A percentile compares a stretch with the other conserved stretches of the same genome.
These are phyloP conservation scores for Euphorbia schlechtendalii DNA, from an alignment of 441 rosid genomes.

Conservation along the genomic window DNA sequence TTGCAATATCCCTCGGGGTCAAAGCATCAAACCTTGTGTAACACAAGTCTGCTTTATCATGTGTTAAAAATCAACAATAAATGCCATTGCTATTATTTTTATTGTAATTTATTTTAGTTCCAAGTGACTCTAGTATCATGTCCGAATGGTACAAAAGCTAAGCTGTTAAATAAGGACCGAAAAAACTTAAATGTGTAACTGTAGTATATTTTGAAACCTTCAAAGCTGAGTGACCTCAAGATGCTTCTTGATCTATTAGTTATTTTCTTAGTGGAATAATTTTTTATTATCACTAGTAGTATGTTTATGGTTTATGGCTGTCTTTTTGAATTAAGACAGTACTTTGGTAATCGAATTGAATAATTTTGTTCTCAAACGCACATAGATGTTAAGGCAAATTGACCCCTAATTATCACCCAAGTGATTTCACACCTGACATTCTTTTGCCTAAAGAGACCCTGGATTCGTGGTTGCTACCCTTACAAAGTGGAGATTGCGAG, in stretches of 20 bases:
- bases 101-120: no score
- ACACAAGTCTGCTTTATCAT: no score
- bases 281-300: background rate
- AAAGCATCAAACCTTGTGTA: no score
- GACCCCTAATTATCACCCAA: background rate
- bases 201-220: no score
- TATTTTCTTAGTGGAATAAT: background rate
- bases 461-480: slow-evolving; percentile 76
- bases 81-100: no score
- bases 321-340: background rate
- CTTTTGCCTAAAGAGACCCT: slow-evolving; percentile 34
- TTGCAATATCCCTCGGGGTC: no score
- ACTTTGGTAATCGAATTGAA: background rate
- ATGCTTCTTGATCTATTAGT: background rate
- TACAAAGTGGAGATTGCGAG: slow-evolving; percentile 34
- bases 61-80: no score
- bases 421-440: slow-evolving; percentile 13
- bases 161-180: no score
- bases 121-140: no score
- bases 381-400: background rate
- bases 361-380: background rate
- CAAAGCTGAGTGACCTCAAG: background rate
- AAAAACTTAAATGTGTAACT: no score
- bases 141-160: no score
- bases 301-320: background rate